These are phyloP conservation scores for Eimeria praecox DNA, from an alignment of 169 alveolate species.

Conservation along the genomic window DNA sequence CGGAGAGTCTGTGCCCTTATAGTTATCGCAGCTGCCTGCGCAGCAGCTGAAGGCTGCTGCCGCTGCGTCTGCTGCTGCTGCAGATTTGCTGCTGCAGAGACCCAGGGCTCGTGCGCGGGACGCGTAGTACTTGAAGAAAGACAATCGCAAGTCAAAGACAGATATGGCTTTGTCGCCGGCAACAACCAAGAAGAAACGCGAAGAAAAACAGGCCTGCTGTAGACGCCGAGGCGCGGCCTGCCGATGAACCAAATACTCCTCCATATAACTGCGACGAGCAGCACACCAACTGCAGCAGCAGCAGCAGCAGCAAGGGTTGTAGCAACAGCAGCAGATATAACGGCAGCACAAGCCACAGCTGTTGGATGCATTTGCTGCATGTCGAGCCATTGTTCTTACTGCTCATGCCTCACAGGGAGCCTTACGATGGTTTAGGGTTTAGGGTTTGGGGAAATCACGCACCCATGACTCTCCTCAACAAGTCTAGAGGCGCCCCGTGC, in stretches of 20 bases:
- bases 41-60: constrained; percentile 62
- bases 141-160: constrained; percentile 42
- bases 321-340: not conserved
- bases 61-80: constrained; percentile 66
- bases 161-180: constrained; percentile 6
- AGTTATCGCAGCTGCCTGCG: constrained; percentile 55
- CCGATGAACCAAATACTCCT: constrained; percentile 41
- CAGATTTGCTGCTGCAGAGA: constrained; percentile 12
- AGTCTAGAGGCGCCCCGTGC: constrained; percentile 65
- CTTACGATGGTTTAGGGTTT: not conserved
- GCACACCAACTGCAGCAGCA: constrained; percentile 75
- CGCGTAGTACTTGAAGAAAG: constrained; percentile 54
- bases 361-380: not conserved
- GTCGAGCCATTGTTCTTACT: not conserved
- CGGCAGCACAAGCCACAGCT: not conserved
- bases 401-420: not conserved
- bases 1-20: constrained; percentile 51
- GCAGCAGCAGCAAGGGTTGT: constrained; percentile 33
- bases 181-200: constrained; percentile 34
- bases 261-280: constrained; percentile 73
- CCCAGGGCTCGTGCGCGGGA: constrained; percentile 59
- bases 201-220: constrained; percentile 57
- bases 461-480: constrained; percentile 74
- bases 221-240: constrained; percentile 56
- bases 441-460: not conserved